A percentile compares a stretch with the other conserved stretches of the same genome.
These are phyloP conservation scores for Podospora comata DNA, from an alignment of 495 filamentous ascomycete genomes.

Conservation along the genomic window DNA sequence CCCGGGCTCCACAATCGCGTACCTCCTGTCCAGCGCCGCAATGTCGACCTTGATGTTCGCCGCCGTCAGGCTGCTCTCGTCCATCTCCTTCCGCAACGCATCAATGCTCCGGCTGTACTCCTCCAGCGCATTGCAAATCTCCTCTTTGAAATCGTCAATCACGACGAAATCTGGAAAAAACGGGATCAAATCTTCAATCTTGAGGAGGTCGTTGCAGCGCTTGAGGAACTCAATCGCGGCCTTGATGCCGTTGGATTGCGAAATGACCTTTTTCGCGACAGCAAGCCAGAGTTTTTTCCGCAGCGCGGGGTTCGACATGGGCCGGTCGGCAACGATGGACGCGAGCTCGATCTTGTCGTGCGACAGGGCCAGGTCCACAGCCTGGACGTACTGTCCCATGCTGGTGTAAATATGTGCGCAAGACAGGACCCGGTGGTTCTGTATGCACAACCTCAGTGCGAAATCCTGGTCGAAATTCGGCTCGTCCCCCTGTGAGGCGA, in stretches of 20 bases:
- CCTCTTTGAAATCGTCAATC: conserved; percentile 98
- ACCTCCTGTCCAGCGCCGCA: conserved; percentile 74
- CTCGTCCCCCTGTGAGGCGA: conserved; percentile 66
- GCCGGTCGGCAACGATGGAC: conserved; percentile 82
- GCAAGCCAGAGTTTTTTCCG: conserved; percentile 94
- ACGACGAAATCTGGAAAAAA: conserved; percentile 99
- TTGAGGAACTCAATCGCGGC: conserved; percentile 91
- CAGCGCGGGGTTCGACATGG: conserved; percentile 69
- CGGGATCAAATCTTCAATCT: conserved; percentile 94
- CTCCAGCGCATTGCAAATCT: conserved; percentile 91
- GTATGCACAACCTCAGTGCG: conserved; percentile 90
- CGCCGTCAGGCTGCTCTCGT: conserved; percentile 82
- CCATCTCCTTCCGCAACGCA: conserved; percentile 88
- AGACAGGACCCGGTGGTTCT: conserved; percentile 84
- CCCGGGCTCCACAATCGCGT: conserved; percentile 94
- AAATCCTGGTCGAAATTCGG: conserved; percentile 95
- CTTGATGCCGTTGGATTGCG: conserved; percentile 83
- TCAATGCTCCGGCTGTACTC: conserved; percentile 90
- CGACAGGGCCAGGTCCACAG: conserved; percentile 85
- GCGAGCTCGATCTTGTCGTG: conserved; percentile 88
- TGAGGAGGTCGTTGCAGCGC: conserved; percentile 75
- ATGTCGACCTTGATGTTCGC: conserved; percentile 86
- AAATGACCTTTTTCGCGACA: conserved; percentile 88
- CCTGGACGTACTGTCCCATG: conserved; percentile 89
- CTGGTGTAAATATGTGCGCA: conserved; percentile 94